Conservation (phyloP, 176 grass and related monocot species). For the Neostapfia colusana region DNA sequence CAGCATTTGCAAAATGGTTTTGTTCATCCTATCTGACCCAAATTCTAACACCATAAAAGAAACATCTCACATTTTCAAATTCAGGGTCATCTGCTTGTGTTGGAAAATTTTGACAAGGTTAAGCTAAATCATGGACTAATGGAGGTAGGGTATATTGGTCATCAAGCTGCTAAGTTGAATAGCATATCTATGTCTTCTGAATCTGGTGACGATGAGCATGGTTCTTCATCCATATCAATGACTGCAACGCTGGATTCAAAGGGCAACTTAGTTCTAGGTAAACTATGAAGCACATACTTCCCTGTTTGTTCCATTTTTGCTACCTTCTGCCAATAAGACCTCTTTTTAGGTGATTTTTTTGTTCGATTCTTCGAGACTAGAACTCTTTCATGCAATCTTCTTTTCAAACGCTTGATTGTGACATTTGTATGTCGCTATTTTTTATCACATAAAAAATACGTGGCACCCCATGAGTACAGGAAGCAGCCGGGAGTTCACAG, state of each 20-base stretch:
- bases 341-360: slow-evolving; percentile 7
- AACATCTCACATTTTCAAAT: slow-evolving; percentile 28
- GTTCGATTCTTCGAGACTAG: background rate
- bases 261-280: slow-evolving; percentile 83
- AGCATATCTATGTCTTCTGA: slow-evolving; percentile 27
- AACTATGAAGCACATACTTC: slow-evolving; percentile 24
- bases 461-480: slow-evolving; percentile 37
- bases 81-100: slow-evolving; percentile 90
- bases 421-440: slow-evolving; percentile 10
- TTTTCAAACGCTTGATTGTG: slow-evolving; percentile 4
- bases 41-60: slow-evolving; percentile 15
- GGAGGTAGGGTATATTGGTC: slow-evolving; percentile 86
- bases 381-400: background rate
- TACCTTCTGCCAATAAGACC: background rate
- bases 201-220: slow-evolving; percentile 45
- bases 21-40: slow-evolving; percentile 7
- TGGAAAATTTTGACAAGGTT: slow-evolving; percentile 74
- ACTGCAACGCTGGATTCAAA: slow-evolving; percentile 69
- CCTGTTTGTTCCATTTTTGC: slow-evolving; percentile 28
- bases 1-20: slow-evolving; percentile 2
- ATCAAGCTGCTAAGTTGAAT: slow-evolving; percentile 57
- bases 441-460: too few relatives aligned
- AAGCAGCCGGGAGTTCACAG: slow-evolving; percentile 89
- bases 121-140: slow-evolving; percentile 89
- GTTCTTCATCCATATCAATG: slow-evolving; percentile 80